A percentile compares a stretch with the other conserved stretches of the same genome.
Conservation (phyloP, 2,329 filamentous ascomycete genomes). For the Fulvia fulva region DNA sequence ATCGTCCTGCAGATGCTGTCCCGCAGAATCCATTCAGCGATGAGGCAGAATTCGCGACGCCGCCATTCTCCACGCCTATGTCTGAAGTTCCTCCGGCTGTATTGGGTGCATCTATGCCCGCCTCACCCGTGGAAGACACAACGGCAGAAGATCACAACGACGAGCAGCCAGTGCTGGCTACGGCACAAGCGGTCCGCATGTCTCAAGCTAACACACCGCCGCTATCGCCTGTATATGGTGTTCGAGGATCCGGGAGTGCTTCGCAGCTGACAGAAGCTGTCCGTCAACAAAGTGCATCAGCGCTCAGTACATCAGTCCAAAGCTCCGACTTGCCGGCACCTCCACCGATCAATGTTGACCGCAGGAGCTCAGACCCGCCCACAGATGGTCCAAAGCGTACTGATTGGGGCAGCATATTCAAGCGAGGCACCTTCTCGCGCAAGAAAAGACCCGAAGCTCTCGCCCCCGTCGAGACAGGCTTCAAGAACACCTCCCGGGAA, state of each 20-base stretch:
- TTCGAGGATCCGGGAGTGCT: conserved; percentile 10
- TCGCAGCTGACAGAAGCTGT: conserved; percentile 17
- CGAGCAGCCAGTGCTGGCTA: conserved; percentile 40
- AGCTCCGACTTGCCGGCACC: conserved; percentile 24
- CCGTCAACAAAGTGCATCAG: conserved; percentile 17
- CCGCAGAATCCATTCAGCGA: conserved; percentile 26
- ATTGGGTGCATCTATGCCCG: conserved; percentile 2
- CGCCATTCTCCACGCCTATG: conserved; percentile 18
- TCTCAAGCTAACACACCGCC: conserved; percentile 45
- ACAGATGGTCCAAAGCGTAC: conserved; percentile 38
- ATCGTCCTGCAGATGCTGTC: conserved; percentile 1
- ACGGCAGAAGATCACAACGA: conserved; percentile 34
- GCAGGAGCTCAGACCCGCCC: conserved; percentile 42
- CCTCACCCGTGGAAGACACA: conserved; percentile 30
- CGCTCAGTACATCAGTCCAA: conserved; percentile 16
- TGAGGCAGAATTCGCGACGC: conserved; percentile 13
- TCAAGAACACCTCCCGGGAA: conserved; percentile 86
- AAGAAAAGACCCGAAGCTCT: conserved; percentile 44
- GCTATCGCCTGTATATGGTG: conserved; percentile 28
- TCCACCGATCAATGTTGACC: conserved; percentile 31
- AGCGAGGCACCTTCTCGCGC: conserved; percentile 49
- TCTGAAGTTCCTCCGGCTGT: conserved; percentile 9
- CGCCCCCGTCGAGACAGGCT: conserved; percentile 63
- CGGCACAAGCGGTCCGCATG: conserved; percentile 47
- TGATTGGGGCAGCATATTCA: conserved; percentile 69